Percentiles rank a stretch among this genome's conserved stretches.
Evolutionary conservation across 73 alveolate genomes (phyloP).

Genomic region (Symbiodinium pilosum): DNA sequence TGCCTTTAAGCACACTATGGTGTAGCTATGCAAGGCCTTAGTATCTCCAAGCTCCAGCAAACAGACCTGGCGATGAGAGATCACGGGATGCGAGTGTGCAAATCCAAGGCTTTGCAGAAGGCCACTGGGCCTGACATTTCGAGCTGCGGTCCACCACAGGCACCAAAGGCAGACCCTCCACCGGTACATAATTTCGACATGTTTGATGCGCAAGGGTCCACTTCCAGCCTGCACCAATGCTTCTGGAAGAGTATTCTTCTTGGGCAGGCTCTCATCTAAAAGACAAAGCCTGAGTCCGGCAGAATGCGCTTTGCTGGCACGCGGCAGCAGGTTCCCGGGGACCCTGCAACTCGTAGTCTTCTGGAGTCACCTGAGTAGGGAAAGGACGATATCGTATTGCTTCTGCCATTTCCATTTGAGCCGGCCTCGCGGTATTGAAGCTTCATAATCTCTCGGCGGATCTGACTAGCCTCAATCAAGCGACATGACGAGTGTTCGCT

Average conservation of each 20-base stretch:
- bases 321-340: background rate
- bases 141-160: constrained; percentile 57
- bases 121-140: constrained; percentile 75
- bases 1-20: background rate
- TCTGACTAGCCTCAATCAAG: constrained; percentile 70
- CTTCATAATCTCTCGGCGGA: constrained; percentile 93
- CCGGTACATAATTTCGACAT: background rate
- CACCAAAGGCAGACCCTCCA: constrained; percentile 51
- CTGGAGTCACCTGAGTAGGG: constrained; percentile 57
- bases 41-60: constrained; percentile 82
- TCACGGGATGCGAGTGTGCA: background rate
- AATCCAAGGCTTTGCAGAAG: background rate
- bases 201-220: background rate
- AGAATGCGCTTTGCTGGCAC: background rate
- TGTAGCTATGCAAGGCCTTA: background rate
- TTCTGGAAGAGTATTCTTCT: constrained; percentile 83
- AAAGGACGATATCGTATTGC: background rate
- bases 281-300: constrained; percentile 45
- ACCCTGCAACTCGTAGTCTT: constrained; percentile 49
- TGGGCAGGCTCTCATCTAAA: constrained; percentile 87
- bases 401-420: background rate
- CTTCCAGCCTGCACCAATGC: constrained; percentile 46
- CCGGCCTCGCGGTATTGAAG: constrained; percentile 84
- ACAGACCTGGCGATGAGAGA: constrained; percentile 23
- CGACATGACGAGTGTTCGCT: no score